These are phyloP conservation scores for Naganishia randhawae DNA, from an alignment of 768 basidiomycete species.

Conservation along the genomic window DNA sequence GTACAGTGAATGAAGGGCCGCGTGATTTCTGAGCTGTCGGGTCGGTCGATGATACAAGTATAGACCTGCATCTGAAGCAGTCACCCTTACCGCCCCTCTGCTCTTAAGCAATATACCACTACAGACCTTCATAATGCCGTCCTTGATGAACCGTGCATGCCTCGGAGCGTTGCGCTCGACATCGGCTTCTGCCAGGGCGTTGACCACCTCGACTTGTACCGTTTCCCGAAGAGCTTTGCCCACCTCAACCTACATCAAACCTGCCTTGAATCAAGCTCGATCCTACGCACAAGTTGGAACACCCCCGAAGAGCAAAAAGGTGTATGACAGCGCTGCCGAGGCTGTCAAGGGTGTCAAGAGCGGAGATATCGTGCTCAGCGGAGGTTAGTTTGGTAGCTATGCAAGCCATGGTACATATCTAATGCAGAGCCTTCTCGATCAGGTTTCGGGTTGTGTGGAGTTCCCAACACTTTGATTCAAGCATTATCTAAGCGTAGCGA, in stretches of 20 bases:
- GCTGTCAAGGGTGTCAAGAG: constrained; percentile 78
- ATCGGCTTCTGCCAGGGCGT: constrained; percentile 2
- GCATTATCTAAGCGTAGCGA: constrained; percentile 67
- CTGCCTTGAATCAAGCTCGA: constrained; percentile 2
- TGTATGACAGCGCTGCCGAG: constrained; percentile 78
- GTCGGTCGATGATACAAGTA: constrained; percentile 6
- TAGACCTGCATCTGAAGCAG: background rate
- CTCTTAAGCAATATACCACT: background rate
- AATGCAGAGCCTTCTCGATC: background rate
- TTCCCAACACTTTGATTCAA: constrained; percentile 82
- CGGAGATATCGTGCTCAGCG: constrained; percentile 72
- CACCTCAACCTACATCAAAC: constrained; percentile 13
- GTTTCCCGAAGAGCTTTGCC: constrained; percentile 8
- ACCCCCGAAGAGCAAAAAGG: constrained; percentile 51
- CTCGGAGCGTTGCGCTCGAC: background rate
- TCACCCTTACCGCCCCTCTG: background rate
- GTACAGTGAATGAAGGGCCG: background rate
- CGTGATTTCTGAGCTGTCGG: background rate
- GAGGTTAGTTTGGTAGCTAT: constrained; percentile 58
- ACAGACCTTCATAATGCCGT: background rate
- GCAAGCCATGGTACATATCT: background rate
- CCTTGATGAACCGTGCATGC: constrained; percentile 17
- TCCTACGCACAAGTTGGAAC: constrained; percentile 15
- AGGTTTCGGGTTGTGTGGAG: constrained; percentile 88
- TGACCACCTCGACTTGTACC: background rate